Percentiles rank a stretch among this genome's conserved stretches.
These are phyloP conservation scores for Colletotrichum chlorophyti DNA, from an alignment of 2,329 filamentous ascomycete species.

Conservation along the genomic window DNA sequence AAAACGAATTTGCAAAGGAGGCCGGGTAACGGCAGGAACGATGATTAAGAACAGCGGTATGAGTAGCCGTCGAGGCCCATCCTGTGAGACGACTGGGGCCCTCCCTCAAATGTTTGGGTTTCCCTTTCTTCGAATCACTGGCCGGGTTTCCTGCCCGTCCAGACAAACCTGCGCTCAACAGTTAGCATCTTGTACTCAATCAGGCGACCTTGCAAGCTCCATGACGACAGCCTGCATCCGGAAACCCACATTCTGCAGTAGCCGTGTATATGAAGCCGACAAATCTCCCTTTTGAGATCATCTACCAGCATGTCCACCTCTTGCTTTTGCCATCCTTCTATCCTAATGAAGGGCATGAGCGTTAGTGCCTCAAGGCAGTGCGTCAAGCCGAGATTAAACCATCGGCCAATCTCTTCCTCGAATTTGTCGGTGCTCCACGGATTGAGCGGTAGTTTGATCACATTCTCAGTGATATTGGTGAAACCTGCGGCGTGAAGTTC, in stretches of 20 bases:
- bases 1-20: slow-evolving; percentile 7
- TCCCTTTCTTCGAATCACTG: slow-evolving; percentile 17
- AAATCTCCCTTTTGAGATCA: slow-evolving; percentile 72
- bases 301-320: slow-evolving; percentile 69
- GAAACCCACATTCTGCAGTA: slow-evolving; percentile 79
- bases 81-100: background rate
- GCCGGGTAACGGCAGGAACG: slow-evolving; percentile 26
- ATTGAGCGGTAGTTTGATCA: slow-evolving; percentile 75
- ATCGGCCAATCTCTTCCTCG: slow-evolving; percentile 74
- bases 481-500: slow-evolving; percentile 77
- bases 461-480: slow-evolving; percentile 75
- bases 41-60: background rate
- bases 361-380: slow-evolving; percentile 77
- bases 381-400: slow-evolving; percentile 82
- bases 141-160: slow-evolving; percentile 30
- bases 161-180: slow-evolving; percentile 26
- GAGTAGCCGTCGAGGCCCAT: background rate
- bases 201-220: background rate
- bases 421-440: slow-evolving; percentile 72
- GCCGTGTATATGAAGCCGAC: slow-evolving; percentile 69
- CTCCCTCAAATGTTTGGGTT: slow-evolving; percentile 6
- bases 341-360: slow-evolving; percentile 72
- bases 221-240: slow-evolving; percentile 5
- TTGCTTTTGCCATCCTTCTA: slow-evolving; percentile 65
- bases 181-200: slow-evolving; percentile 3